phyloP scores from a whole-genome alignment of 352 stramenopile genomes.

The Pythium folliculosum region DNA sequence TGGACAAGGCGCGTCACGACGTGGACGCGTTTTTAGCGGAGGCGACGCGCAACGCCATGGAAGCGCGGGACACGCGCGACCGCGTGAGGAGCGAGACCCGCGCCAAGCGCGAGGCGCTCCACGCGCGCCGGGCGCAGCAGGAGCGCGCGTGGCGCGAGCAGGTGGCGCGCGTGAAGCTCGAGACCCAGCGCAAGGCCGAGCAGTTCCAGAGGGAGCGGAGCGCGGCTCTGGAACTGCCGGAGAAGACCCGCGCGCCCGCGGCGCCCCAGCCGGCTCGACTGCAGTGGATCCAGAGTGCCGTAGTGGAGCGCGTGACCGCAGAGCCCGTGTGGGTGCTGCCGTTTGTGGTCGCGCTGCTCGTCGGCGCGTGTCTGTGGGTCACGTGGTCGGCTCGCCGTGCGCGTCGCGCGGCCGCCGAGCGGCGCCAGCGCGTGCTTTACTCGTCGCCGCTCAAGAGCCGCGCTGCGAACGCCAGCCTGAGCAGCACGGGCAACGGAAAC shows the following conservation, averaged over 20 bases:
- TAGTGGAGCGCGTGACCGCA: neutral
- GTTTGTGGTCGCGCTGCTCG: constrained; percentile 2
- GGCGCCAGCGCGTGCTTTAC: constrained; percentile 16
- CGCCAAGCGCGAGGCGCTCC: constrained; percentile 1
- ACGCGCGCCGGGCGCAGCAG: neutral
- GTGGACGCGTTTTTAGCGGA: constrained; percentile 16
- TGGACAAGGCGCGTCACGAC: constrained; percentile 22
- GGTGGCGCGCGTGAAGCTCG: neutral
- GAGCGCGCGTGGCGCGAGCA: neutral
- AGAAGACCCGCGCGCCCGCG: too few relatives aligned
- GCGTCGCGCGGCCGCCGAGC: neutral
- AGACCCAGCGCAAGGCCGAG: neutral
- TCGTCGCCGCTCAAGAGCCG: constrained; percentile 13
- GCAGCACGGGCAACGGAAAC: neutral
- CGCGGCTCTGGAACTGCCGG: too few relatives aligned
- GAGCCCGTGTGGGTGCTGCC: constrained; percentile 10
- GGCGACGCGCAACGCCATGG: constrained; percentile 23
- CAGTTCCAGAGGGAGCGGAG: neutral
- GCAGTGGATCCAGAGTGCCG: too few relatives aligned
- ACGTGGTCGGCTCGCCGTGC: neutral
- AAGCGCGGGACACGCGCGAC: neutral
- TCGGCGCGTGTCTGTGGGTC: constrained; percentile 9
- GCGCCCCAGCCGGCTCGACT: too few relatives aligned
- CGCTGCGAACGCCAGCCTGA: neutral
- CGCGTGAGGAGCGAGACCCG: neutral